Conservation (phyloP, 108 stramenopile genomes). For the Nannochloropsis oceanica region DNA sequence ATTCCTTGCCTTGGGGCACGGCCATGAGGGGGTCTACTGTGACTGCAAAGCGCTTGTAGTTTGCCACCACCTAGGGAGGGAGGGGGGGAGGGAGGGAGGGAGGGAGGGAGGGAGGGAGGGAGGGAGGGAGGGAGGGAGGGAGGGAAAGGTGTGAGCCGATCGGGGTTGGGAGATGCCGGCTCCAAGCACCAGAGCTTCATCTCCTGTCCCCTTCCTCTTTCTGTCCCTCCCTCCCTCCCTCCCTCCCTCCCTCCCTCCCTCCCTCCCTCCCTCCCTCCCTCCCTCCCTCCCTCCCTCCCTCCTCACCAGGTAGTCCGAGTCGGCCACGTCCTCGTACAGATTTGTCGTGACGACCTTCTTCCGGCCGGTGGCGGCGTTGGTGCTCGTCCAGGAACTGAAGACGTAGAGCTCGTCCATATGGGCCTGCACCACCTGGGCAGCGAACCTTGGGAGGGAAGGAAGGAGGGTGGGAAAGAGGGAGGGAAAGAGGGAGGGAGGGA, state of each 20-base stretch:
- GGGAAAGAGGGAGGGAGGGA: not conserved
- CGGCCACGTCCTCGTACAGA: not conserved
- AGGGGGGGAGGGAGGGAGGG: not conserved
- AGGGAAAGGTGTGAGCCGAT: no score
- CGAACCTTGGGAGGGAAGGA: not conserved
- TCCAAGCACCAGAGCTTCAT: no score
- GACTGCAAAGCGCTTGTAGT: not conserved
- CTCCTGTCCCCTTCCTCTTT: no score
- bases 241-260: not conserved
- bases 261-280: not conserved
- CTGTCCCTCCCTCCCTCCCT: no score
- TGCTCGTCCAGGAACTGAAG: not conserved
- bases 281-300: not conserved
- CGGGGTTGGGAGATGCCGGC: no score
- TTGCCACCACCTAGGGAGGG: not conserved
- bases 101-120: not conserved
- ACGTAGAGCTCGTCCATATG: not conserved
- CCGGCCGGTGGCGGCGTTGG: not conserved
- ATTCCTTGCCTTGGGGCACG: not conserved
- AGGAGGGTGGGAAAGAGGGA: not conserved
- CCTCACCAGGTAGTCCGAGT: not conserved
- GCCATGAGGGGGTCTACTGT: not conserved
- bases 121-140: not conserved
- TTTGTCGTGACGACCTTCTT: not conserved
- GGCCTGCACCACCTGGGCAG: not conserved